Base-by-base conservation (phyloP, 2,329 filamentous ascomycete species). In the Aspergillus melleus region DNA sequence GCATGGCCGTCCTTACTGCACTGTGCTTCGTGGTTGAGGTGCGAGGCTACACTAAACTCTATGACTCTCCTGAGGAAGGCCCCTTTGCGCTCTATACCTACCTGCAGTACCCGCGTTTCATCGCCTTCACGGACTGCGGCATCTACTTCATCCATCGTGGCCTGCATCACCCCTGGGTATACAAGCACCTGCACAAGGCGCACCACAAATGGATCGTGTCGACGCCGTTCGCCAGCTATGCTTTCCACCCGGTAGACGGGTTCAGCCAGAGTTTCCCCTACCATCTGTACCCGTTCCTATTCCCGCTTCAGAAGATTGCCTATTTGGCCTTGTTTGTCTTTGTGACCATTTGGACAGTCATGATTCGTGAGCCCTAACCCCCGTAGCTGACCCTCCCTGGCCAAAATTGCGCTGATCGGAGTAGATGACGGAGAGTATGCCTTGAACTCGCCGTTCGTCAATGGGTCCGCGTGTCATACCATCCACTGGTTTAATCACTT, bases 171-270 rank as follows among this genome's bases (percentile, higher is more conserved):
- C 90, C 90, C 5, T 72, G 77, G 36, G 72, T 95, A 65, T 98
- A 97, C 85, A 95, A 92, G 81, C 82, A 82, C 68, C 84, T 97
- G 51, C 94, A 98, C 84, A 98, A 98, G 85, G 89, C 92, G 64
- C 94, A 98, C 79, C 94, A 98, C 86, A 97, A 96, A 82, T 98
- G 94, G 94, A 96, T 97, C 78, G 95, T 97, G 89, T 93, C 94
- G 9, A 96, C 92, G 0, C 94, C 94, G 0, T 97, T 86, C 75
- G 92, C 94, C 22, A 92, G 89, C 69, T 90, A 96, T 73, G 94
- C 94, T 55, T 98, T 98, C 83, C 92, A 98, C 80, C 93, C 94
- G 0, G 74, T 97, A 49, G 94, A 98, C 73, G 94, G 94, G 68
- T 97, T 89, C 78, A 83, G 87, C 6, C 94, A 97, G 81, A 90